Evolutionary conservation across 805 yeast genomes (phyloP).

Genomic region (Kodamaea kakaduensis): DNA sequence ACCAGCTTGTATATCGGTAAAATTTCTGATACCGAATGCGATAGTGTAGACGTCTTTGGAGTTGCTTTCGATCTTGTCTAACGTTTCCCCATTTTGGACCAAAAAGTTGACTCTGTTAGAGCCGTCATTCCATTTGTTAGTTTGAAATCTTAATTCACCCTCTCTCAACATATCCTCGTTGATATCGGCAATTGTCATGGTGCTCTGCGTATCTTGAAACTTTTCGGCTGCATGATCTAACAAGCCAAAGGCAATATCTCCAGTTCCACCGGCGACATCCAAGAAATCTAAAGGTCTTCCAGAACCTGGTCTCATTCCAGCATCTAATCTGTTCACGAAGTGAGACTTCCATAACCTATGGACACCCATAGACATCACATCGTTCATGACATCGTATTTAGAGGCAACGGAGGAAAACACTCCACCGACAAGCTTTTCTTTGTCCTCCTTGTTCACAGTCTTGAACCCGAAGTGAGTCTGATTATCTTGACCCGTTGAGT

Average conservation of each 20-base stretch:
- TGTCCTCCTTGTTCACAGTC: conserved; percentile 73
- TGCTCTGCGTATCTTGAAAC: conserved; percentile 68
- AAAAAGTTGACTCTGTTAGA: conserved; percentile 66
- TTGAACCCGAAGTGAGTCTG: conserved; percentile 87
- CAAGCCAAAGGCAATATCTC: conserved; percentile 95
- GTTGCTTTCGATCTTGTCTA: conserved; percentile 78
- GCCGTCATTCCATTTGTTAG: conserved; percentile 56
- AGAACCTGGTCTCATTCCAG: conserved; percentile 87
- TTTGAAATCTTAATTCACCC: conserved; percentile 73
- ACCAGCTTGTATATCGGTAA: conserved; percentile 92
- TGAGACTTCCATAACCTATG: conserved; percentile 95
- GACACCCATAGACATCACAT: conserved; percentile 93
- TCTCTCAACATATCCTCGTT: conserved; percentile 94
- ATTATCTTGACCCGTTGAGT: conserved; percentile 9
- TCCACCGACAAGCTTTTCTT: conserved; percentile 76
- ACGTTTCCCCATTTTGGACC: conserved; percentile 88
- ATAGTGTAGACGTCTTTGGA: conserved; percentile 95
- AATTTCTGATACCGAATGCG: conserved; percentile 96
- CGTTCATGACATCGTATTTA: conserved; percentile 94
- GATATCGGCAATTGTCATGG: conserved; percentile 91
- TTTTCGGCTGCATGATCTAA: conserved; percentile 82
- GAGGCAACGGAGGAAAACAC: conserved; percentile 95
- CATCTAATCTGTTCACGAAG: conserved; percentile 81
- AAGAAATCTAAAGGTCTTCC: conserved; percentile 75
- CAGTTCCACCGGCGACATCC: conserved; percentile 99